A percentile compares a stretch with the other conserved stretches of the same genome.
Conservation (phyloP, 805 yeast species). For the Metschnikowia colocasiae region DNA sequence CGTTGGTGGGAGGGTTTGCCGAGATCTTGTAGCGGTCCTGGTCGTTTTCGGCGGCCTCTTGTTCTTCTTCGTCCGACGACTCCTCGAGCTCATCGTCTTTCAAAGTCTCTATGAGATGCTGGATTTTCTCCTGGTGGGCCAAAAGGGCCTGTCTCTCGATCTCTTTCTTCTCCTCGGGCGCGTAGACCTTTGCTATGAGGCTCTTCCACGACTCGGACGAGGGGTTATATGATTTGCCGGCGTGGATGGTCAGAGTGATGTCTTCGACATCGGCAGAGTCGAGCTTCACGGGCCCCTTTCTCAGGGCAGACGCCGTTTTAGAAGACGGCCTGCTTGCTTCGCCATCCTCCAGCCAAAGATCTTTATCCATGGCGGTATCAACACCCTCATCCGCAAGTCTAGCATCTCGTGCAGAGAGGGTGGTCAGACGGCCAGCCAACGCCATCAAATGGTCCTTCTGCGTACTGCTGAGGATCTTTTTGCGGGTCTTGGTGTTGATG, state of each 20-base stretch:
- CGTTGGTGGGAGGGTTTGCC: conserved; percentile 62
- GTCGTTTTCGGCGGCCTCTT: conserved; percentile 31
- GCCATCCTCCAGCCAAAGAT: conserved; percentile 79
- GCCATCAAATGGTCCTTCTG: conserved; percentile 66
- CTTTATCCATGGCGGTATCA: conserved; percentile 44
- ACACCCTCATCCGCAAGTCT: conserved; percentile 63
- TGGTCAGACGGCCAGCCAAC: conserved; percentile 68
- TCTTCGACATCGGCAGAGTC: conserved; percentile 33
- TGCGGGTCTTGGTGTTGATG: conserved; percentile 40
- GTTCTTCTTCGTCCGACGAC: conserved; percentile 30
- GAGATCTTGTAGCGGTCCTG: conserved; percentile 50
- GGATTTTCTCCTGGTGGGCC: conserved; percentile 62
- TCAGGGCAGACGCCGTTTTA: conserved; percentile 52
- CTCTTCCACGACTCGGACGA: conserved; percentile 76
- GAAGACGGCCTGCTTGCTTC: too few relatives aligned
- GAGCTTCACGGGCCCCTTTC: conserved; percentile 50
- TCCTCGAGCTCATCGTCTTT: conserved; percentile 52
- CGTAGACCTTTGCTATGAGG: conserved; percentile 64
- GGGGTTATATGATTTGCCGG: conserved; percentile 93
- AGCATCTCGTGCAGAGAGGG: conserved; percentile 50
- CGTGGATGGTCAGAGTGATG: conserved; percentile 50
- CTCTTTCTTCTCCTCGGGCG: conserved; percentile 62
- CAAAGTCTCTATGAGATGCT: conserved; percentile 58
- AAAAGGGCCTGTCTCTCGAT: conserved; percentile 57
- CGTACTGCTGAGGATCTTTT: conserved; percentile 60